These are phyloP conservation scores for Russula dissimulans DNA, from an alignment of 768 basidiomycete genomes.

Conservation along the genomic window DNA sequence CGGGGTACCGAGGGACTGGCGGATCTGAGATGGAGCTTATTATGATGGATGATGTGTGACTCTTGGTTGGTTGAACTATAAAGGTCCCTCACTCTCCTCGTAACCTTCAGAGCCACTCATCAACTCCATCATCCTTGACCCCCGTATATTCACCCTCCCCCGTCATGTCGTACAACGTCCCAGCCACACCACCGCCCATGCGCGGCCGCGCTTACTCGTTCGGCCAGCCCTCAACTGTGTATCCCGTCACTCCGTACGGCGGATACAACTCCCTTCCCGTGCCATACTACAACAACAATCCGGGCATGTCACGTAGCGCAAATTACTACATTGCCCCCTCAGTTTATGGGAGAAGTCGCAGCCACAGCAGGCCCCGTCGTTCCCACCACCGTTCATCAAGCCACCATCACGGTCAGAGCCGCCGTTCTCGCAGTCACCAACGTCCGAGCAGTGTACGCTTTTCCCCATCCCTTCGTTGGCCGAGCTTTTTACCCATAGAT, in stretches of 20 bases:
- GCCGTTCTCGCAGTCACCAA: slow-evolving; percentile 15
- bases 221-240: slow-evolving; percentile 16
- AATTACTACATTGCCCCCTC: slow-evolving; percentile 19
- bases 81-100: background rate
- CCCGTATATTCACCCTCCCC: background rate
- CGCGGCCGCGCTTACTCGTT: slow-evolving; percentile 22
- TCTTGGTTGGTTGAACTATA: background rate
- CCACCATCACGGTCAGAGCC: slow-evolving; percentile 11
- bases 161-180: slow-evolving; percentile 24
- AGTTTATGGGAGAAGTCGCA: slow-evolving; percentile 15
- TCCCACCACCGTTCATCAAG: slow-evolving; percentile 1
- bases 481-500: background rate
- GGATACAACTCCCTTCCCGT: slow-evolving; percentile 7
- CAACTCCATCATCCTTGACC: background rate
- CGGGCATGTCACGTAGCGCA: background rate
- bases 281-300: slow-evolving; percentile 1
- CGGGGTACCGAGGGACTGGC: background rate
- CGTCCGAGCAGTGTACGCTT: slow-evolving; percentile 16
- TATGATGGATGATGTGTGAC: background rate
- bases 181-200: slow-evolving; percentile 16
- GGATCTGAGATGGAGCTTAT: background rate
- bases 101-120: background rate
- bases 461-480: too few species aligned
- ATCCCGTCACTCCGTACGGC: slow-evolving; percentile 21
- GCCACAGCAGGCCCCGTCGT: slow-evolving; percentile 19